Conservation (phyloP, 2,329 filamentous ascomycete species). For the Ophiostoma perfectum region DNA sequence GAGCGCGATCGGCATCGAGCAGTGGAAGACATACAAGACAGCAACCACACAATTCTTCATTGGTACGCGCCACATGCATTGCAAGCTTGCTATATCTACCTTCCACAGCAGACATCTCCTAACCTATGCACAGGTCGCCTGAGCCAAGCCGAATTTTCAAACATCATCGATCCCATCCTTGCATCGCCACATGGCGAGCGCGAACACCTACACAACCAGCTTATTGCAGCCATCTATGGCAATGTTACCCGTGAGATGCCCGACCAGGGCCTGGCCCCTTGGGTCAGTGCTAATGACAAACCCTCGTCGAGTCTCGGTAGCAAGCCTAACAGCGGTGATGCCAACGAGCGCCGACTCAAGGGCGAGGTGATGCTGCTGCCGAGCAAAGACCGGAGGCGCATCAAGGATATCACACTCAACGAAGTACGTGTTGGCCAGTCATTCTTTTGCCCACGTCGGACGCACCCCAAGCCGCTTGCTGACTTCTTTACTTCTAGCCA, state of each 20-base stretch:
- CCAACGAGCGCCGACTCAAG: slow-evolving; percentile 60
- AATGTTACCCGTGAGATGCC: slow-evolving; percentile 67
- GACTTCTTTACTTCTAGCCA: slow-evolving; percentile 30
- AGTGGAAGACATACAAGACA: slow-evolving; percentile 62
- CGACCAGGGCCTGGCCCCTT: slow-evolving; percentile 61
- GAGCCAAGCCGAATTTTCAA: slow-evolving; percentile 56
- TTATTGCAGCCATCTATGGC: slow-evolving; percentile 60
- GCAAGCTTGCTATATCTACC: background rate
- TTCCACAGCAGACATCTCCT: background rate
- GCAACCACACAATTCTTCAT: slow-evolving; percentile 57
- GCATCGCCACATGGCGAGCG: slow-evolving; percentile 49
- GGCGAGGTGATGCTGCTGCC: slow-evolving; percentile 66
- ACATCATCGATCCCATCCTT: slow-evolving; percentile 56
- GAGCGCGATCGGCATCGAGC: slow-evolving; percentile 52
- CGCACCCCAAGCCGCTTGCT: background rate
- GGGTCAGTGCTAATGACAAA: slow-evolving; percentile 68
- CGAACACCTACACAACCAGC: slow-evolving; percentile 62
- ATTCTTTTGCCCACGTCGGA: background rate
- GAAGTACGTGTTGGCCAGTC: slow-evolving; percentile 45
- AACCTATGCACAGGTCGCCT: slow-evolving; percentile 46
- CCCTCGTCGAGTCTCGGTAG: slow-evolving; percentile 50
- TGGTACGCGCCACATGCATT: slow-evolving; percentile 38
- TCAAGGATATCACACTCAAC: slow-evolving; percentile 59
- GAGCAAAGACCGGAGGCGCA: slow-evolving; percentile 58
- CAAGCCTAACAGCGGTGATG: slow-evolving; percentile 61